Percentiles rank a stretch among this genome's conserved stretches.
phyloP scores from a whole-genome alignment of 768 basidiomycete genomes.

The Xerocomus brunneocitrinus region DNA sequence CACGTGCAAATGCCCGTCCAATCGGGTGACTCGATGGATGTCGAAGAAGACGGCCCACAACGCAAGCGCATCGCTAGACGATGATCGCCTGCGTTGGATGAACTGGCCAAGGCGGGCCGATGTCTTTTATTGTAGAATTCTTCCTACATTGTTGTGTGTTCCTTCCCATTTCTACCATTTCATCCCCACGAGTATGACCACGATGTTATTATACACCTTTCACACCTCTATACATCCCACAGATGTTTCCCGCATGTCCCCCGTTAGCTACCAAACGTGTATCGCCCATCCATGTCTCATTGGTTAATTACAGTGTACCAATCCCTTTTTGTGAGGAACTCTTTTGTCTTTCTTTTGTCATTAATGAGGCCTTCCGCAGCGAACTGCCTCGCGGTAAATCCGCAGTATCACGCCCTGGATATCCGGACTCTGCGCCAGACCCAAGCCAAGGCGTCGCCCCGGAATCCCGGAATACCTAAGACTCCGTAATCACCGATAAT shows the following conservation, averaged over 20 bases:
- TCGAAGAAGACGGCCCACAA: constrained; percentile 74
- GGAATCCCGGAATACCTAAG: too few species aligned
- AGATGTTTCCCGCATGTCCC: not conserved
- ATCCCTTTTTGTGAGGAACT: not conserved
- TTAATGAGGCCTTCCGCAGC: too few species aligned
- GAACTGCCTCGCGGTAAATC: too few species aligned
- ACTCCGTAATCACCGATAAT: too few species aligned
- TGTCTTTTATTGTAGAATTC: not conserved
- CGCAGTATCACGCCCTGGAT: too few species aligned
- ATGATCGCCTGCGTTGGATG: constrained; percentile 24
- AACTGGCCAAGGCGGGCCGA: too few species aligned
- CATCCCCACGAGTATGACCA: constrained; percentile 8
- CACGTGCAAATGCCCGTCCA: constrained; percentile 38
- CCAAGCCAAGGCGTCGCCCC: too few species aligned
- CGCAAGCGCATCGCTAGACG: constrained; percentile 70
- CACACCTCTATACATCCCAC: constrained; percentile 4
- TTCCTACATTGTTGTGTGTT: constrained; percentile 8
- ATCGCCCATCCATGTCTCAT: constrained; percentile 6
- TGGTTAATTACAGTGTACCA: constrained; percentile 15
- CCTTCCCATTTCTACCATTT: not conserved
- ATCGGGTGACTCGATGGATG: constrained; percentile 57
- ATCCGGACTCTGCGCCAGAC: too few species aligned
- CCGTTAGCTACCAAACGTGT: constrained; percentile 6
- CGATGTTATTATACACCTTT: constrained; percentile 13
- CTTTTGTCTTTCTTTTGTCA: too few species aligned